Evolutionary conservation across 2,329 filamentous ascomycete genomes (phyloP).

Genomic region (Pseudocercospora crystallina): DNA sequence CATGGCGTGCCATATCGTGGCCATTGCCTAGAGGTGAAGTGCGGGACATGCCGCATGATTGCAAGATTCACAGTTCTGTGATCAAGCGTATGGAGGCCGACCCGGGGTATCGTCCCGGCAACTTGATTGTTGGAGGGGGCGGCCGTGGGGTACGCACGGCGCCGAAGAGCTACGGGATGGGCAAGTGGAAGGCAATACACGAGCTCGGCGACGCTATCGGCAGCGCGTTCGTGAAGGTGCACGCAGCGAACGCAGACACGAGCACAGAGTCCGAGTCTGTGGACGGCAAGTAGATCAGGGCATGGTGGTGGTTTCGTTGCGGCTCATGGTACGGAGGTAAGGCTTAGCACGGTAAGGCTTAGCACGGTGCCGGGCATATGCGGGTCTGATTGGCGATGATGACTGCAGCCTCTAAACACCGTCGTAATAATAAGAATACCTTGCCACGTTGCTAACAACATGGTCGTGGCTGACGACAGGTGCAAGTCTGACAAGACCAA

Average conservation of each 20-base stretch:
- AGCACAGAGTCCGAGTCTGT: no score
- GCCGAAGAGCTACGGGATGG: conserved; percentile 63
- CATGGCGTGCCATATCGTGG: conserved; percentile 79
- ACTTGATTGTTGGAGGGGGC: conserved; percentile 76
- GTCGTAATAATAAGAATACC: no score
- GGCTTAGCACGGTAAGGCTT: no score
- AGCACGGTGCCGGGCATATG: no score
- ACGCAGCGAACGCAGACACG: neutral
- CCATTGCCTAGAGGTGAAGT: conserved; percentile 75
- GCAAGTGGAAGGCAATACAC: conserved; percentile 61
- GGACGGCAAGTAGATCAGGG: no score
- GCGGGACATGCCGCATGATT: conserved; percentile 70
- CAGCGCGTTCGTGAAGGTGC: conserved; percentile 1
- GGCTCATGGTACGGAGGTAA: no score
- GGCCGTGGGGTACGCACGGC: conserved; percentile 67
- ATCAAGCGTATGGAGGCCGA: conserved; percentile 69
- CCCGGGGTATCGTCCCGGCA: conserved; percentile 69
- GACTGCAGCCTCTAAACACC: no score
- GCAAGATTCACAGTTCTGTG: conserved; percentile 71
- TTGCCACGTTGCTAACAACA: no score
- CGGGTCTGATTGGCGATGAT: no score
- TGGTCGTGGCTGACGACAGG: no score
- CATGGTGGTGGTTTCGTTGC: no score
- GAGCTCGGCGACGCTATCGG: conserved; percentile 1
- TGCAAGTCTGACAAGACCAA: no score